These are phyloP conservation scores for Ceratocystis diversiconidia DNA, from an alignment of 2,329 filamentous ascomycete genomes.

Conservation along the genomic window DNA sequence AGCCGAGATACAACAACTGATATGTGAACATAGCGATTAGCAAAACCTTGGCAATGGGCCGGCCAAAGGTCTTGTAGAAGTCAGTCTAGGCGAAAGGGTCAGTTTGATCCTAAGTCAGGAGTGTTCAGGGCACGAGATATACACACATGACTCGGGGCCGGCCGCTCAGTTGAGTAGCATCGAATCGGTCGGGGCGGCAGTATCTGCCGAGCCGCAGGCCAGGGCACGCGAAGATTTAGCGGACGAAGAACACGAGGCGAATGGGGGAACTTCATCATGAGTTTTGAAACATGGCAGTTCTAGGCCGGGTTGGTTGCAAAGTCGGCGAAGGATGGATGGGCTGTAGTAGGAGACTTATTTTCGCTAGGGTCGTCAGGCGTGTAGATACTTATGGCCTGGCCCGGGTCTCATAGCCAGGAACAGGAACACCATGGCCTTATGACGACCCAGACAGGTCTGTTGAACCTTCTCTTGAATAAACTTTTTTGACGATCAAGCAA, in stretches of 20 bases:
- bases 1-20: conserved; percentile 60
- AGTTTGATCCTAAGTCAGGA: not conserved
- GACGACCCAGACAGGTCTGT: not conserved
- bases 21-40: conserved; percentile 65
- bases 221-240: not conserved
- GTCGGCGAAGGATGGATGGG: not conserved
- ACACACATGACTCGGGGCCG: conserved; percentile 15
- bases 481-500: not conserved
- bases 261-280: not conserved
- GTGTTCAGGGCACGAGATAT: not conserved
- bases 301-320: not conserved
- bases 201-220: not conserved
- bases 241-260: not conserved
- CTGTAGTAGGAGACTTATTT: not conserved
- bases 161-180: conserved; percentile 13
- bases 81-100: conserved; percentile 31
- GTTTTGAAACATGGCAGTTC: not conserved
- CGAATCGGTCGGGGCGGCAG: not conserved
- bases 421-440: conserved; percentile 8
- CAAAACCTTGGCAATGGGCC: conserved; percentile 59
- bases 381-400: not conserved
- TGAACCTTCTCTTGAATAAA: not conserved
- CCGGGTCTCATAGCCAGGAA: not conserved
- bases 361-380: not conserved
- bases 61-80: conserved; percentile 63